Percentiles rank a stretch among this genome's conserved stretches.
phyloP scores from a whole-genome alignment of 2,329 filamentous ascomycete genomes.

The Colletotrichum trifolii region DNA sequence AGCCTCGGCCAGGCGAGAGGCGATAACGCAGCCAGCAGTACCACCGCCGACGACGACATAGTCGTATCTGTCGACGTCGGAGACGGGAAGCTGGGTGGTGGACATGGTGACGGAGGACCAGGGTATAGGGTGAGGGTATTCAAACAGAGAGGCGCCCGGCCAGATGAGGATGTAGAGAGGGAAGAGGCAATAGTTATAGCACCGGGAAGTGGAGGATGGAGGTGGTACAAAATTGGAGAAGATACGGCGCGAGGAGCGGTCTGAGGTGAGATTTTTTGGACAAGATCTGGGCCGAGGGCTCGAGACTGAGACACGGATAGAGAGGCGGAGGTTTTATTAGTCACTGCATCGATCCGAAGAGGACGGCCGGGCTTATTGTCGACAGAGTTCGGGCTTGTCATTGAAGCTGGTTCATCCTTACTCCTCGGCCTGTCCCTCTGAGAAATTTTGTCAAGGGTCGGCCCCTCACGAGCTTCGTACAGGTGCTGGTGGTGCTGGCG shows the following conservation, averaged over 20 bases:
- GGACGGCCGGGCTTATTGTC: slow-evolving; percentile 17
- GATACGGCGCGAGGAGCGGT: slow-evolving; percentile 25
- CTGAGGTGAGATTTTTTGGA: slow-evolving; percentile 28
- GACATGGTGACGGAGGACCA: slow-evolving; percentile 55
- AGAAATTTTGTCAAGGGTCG: slow-evolving; percentile 11
- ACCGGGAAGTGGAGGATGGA: not conserved
- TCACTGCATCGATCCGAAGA: slow-evolving; percentile 12
- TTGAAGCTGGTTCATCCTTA: slow-evolving; percentile 10
- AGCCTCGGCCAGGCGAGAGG: slow-evolving; percentile 82
- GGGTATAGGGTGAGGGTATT: slow-evolving; percentile 12
- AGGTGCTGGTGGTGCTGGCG: not conserved
- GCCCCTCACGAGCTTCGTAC: slow-evolving; percentile 18
- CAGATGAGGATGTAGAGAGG: slow-evolving; percentile 4
- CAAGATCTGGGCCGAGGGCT: slow-evolving; percentile 14
- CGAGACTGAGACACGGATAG: slow-evolving; percentile 10
- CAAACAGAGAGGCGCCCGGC: slow-evolving; percentile 26
- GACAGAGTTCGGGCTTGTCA: slow-evolving; percentile 4
- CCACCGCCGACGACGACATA: slow-evolving; percentile 89
- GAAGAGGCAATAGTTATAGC: slow-evolving; percentile 10
- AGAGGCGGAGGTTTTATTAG: not conserved
- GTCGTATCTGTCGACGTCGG: slow-evolving; percentile 77
- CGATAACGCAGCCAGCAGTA: slow-evolving; percentile 87
- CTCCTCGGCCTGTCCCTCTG: not conserved
- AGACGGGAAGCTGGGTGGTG: slow-evolving; percentile 74
- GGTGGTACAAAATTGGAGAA: slow-evolving; percentile 1